Evolutionary conservation across 2,329 filamentous ascomycete species (phyloP).

Genomic region (Ceratocystis variospora): DNA sequence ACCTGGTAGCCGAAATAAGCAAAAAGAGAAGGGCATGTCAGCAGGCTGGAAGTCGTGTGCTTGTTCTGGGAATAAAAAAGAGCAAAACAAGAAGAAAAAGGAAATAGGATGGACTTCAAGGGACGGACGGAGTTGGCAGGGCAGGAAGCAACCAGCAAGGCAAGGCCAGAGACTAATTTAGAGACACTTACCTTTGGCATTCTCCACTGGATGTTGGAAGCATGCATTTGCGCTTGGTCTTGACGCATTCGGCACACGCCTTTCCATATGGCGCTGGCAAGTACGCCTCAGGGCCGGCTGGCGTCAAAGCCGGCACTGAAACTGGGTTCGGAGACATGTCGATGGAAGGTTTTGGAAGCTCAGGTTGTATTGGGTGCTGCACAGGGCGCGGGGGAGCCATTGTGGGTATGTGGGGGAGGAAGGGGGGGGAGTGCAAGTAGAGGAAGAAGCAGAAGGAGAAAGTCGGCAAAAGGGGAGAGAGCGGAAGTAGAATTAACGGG

Average conservation of each 20-base stretch:
- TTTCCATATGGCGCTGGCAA: constrained; percentile 29
- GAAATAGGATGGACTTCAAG: background rate
- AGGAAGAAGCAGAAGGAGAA: background rate
- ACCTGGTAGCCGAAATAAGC: constrained; percentile 21
- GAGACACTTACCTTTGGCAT: constrained; percentile 27
- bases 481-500: background rate
- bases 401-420: background rate
- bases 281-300: constrained; percentile 5
- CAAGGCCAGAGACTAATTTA: background rate
- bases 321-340: background rate
- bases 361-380: background rate
- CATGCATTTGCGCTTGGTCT: constrained; percentile 34
- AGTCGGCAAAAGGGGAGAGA: background rate
- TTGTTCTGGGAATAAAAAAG: background rate
- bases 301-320: background rate
- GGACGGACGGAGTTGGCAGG: background rate
- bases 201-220: constrained; percentile 23
- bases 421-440: background rate
- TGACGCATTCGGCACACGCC: constrained; percentile 31
- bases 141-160: background rate
- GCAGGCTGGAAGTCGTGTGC: background rate
- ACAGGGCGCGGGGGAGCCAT: background rate
- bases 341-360: background rate
- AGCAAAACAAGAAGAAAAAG: background rate
- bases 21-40: background rate